These are phyloP conservation scores for Silene latifolia DNA, from an alignment of 148 eudicot genomes.

Conservation along the genomic window DNA sequence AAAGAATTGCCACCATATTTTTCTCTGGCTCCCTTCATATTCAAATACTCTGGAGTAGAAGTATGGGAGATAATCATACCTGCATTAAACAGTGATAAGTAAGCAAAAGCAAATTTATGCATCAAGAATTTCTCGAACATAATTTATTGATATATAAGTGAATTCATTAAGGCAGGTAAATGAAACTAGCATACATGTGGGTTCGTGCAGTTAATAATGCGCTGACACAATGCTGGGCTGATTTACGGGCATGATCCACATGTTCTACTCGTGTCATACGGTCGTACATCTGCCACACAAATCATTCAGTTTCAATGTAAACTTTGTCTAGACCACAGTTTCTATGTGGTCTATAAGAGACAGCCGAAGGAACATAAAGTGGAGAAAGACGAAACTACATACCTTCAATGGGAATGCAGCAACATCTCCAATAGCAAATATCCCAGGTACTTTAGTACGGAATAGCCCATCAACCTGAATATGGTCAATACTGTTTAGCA, in stretches of 20 bases:
- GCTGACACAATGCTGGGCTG: conserved; percentile 86
- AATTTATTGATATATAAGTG: neutral
- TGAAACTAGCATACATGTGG: conserved; percentile 41
- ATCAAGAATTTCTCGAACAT: neutral
- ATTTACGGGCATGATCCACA: conserved; percentile 96
- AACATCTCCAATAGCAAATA: conserved; percentile 96
- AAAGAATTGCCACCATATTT: conserved; percentile 96
- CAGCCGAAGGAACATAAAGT: neutral
- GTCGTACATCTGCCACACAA: conserved; percentile 66
- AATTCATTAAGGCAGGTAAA: neutral
- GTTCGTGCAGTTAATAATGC: conserved; percentile 72
- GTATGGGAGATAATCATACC: conserved; percentile 89
- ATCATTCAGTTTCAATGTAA: neutral
- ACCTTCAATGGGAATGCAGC: conserved; percentile 97
- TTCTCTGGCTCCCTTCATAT: conserved; percentile 95
- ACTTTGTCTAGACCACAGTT: neutral
- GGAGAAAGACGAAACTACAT: conserved; percentile 11
- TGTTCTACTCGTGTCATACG: conserved; percentile 89
- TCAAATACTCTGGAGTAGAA: conserved; percentile 98
- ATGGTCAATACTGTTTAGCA: conserved; percentile 1
- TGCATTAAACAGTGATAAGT: conserved; percentile 23
- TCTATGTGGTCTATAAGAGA: neutral
- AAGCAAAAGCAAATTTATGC: conserved; percentile 7
- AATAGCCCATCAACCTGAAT: conserved; percentile 94
- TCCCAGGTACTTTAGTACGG: conserved; percentile 74